These are phyloP conservation scores for Abrus precatorius DNA, from an alignment of 306 rosid species.

Conservation along the genomic window DNA sequence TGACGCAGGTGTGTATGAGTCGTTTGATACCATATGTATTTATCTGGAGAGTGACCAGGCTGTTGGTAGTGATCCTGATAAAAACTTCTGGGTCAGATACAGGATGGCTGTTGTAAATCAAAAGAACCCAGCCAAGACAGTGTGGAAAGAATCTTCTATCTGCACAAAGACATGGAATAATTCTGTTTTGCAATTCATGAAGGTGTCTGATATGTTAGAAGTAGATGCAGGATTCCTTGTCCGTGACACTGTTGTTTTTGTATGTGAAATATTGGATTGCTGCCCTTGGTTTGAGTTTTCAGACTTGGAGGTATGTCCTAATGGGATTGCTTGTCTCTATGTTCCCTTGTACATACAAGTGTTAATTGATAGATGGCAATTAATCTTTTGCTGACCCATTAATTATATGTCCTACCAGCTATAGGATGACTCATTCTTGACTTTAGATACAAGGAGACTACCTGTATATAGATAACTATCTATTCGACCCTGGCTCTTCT, in stretches of 20 bases:
- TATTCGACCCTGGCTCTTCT: constrained; percentile 37
- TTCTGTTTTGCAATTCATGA: constrained; percentile 99
- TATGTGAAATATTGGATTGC: constrained; percentile 98
- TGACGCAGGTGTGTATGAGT: constrained; percentile 91
- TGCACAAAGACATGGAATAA: constrained; percentile 99
- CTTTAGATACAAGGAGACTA: constrained; percentile 34
- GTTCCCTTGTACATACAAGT: constrained; percentile 21
- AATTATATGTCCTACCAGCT: constrained; percentile 30
- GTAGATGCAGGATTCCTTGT: constrained; percentile 97
- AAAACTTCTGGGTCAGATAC: constrained; percentile 98
- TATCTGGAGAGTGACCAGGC: constrained; percentile 99
- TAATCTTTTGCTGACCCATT: constrained; percentile 27
- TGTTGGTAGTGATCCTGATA: constrained; percentile 92
- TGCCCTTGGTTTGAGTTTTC: constrained; percentile 99
- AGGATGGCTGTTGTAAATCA: constrained; percentile 99
- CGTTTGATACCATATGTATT: constrained; percentile 98
- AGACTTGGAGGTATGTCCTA: constrained; percentile 89
- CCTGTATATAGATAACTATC: constrained; percentile 35
- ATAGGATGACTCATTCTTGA: constrained; percentile 33
- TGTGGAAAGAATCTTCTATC: constrained; percentile 98
- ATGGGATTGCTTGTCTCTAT: constrained; percentile 38
- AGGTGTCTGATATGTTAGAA: constrained; percentile 97
- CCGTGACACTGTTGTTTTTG: constrained; percentile 94
- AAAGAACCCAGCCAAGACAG: constrained; percentile 90
- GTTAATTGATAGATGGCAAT: constrained; percentile 39